Evolutionary conservation across 202 grass and related monocot species (phyloP).

Genomic region (Digitaria exilis): DNA sequence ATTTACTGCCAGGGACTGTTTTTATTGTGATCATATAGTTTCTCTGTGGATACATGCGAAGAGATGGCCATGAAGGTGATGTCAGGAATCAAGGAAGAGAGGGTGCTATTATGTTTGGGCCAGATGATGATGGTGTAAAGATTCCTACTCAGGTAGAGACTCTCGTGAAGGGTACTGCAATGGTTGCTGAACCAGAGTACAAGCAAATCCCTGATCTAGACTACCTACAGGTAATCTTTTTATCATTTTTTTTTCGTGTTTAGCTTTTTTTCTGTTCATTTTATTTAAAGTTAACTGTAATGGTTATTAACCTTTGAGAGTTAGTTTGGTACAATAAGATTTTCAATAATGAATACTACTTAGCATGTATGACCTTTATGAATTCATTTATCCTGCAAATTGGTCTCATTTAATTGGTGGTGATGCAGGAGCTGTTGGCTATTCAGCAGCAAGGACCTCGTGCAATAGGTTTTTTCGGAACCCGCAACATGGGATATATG

Average conservation of each 20-base stretch:
- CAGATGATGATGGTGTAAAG: conserved; percentile 59
- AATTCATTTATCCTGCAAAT: conserved; percentile 28
- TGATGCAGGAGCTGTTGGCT: conserved; percentile 83
- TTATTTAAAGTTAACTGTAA: background rate
- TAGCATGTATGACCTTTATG: background rate
- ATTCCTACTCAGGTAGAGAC: conserved; percentile 77
- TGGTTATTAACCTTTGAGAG: conserved; percentile 15
- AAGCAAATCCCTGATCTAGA: conserved; percentile 89
- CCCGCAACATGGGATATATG: conserved; percentile 99
- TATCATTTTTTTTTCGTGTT: background rate
- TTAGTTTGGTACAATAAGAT: conserved; percentile 2
- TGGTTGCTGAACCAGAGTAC: conserved; percentile 68
- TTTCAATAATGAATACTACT: conserved; percentile 18
- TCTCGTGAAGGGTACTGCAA: conserved; percentile 66
- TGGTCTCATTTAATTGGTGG: conserved; percentile 29
- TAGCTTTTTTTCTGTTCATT: background rate
- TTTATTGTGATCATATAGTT: conserved; percentile 93
- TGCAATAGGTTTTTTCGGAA: conserved; percentile 96
- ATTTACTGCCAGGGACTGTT: conserved; percentile 97
- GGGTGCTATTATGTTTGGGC: conserved; percentile 46
- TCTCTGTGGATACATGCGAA: conserved; percentile 65
- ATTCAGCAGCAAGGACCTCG: conserved; percentile 98
- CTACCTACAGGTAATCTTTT: conserved; percentile 77
- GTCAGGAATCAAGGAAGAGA: conserved; percentile 47
- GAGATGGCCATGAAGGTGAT: conserved; percentile 44